Percentiles rank a stretch among this genome's conserved stretches.
Evolutionary conservation across 805 yeast genomes (phyloP).

Genomic region (Osmozyma mogii): DNA sequence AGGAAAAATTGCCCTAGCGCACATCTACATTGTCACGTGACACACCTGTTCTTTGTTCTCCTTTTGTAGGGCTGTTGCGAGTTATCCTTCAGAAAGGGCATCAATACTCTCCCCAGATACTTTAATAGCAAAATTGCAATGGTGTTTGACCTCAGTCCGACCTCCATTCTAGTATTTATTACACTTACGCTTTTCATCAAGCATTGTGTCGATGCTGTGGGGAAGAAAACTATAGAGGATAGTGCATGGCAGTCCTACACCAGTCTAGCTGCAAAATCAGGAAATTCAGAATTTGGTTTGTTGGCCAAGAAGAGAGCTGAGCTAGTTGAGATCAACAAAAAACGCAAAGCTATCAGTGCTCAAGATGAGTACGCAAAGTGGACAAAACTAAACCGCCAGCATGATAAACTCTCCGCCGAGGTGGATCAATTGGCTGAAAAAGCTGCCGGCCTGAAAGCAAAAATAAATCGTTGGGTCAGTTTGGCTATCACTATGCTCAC

Average conservation of each 20-base stretch:
- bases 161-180: constrained; percentile 30
- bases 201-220: constrained; percentile 28
- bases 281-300: constrained; percentile 21
- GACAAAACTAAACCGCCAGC: constrained; percentile 81
- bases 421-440: constrained; percentile 35
- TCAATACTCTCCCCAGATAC: too few species aligned
- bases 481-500: constrained; percentile 31
- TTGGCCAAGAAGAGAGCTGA: constrained; percentile 30
- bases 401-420: constrained; percentile 49
- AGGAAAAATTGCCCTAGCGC: too few species aligned
- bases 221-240: constrained; percentile 25
- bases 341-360: constrained; percentile 61
- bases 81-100: too few species aligned
- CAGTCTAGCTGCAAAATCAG: constrained; percentile 22
- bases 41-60: too few species aligned
- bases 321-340: constrained; percentile 39
- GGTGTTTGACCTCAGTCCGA: constrained; percentile 26
- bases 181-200: constrained; percentile 8
- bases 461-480: constrained; percentile 26
- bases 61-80: too few species aligned
- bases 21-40: too few species aligned
- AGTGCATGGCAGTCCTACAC: constrained; percentile 32
- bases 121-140: too few species aligned
- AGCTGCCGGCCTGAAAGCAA: constrained; percentile 28
- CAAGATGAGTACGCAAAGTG: constrained; percentile 94